Base-by-base conservation (phyloP, 2,329 filamentous ascomycete species). In the Cercospora sp. region DNA sequence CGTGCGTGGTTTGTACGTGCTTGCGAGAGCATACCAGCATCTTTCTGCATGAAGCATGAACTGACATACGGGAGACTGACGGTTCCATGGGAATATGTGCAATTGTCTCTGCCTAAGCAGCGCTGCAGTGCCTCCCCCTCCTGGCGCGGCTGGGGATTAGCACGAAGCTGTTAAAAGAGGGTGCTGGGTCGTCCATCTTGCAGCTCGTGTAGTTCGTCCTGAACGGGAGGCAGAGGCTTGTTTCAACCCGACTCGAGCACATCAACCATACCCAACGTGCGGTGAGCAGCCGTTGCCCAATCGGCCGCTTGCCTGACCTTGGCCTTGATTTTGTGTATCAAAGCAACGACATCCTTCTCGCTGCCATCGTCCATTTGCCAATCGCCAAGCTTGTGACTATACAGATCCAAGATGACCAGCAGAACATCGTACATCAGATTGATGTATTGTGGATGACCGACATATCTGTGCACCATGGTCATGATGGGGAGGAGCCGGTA, bases 231-330 rank as follows among this genome's bases (percentile, higher is more conserved):
- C 48, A 53, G 23, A 6, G 12, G 23, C 1, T 2, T 13, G 18
- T 53, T 23, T 78, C 73, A 78, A 8, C 82, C 84, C 63, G 86
- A 84, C 75, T 91, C 87, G 71, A 91, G 80, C 82, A 91, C 90
- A 74, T 94, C 92, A 71, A 98, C 81, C 94, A 98, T 97, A 2
- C 94, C 95, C 72, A 87, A 87, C 10, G 92, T 94, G 80, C 91
- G 89, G 73, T 88, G 90, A 1, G 94, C 94, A 76, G 91, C 86
- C 80, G 97, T 91, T 23, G 93, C 92, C 75, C 90, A 89, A 79
- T 96, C 92, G 10, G 94, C 90, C 79, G 95, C 92, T 48, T 87
- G 83, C 70, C 88, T 86, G 20, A 98, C 94, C 45, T 89, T 84
- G 60, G 84, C 84, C 73, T 87, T 85, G 75, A 98, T 89, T 60